Percentiles rank a stretch among this genome's conserved stretches.
Evolutionary conservation across 2,329 filamentous ascomycete species (phyloP).

Genomic region (Verticillium alfalfae): DNA sequence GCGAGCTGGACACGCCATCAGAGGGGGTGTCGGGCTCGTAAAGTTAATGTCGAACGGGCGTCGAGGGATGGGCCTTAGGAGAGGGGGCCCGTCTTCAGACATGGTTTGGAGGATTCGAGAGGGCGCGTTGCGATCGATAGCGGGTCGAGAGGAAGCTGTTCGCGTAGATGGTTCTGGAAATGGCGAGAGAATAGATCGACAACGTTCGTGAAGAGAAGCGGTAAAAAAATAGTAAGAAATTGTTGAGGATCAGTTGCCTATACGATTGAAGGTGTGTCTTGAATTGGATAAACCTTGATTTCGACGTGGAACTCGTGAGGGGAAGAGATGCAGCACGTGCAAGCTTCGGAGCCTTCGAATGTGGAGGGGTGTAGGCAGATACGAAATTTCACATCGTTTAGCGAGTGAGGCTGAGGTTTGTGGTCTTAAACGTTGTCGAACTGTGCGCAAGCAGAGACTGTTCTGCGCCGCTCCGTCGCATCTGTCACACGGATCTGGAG

Average conservation of each 20-base stretch:
- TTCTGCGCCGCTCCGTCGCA: background rate
- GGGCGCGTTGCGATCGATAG: too few relatives aligned
- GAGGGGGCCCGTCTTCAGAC: slow-evolving; percentile 41
- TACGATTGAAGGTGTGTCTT: background rate
- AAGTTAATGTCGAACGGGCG: slow-evolving; percentile 62
- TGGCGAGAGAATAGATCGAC: background rate
- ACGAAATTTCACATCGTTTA: background rate
- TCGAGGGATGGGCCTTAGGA: slow-evolving; percentile 66
- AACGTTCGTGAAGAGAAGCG: too few relatives aligned
- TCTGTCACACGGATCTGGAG: background rate
- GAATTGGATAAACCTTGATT: background rate
- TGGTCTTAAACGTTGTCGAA: background rate
- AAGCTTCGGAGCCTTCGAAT: background rate
- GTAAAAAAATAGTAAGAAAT: too few relatives aligned
- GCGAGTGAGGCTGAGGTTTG: background rate
- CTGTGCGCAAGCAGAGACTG: background rate
- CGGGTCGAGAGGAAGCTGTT: background rate
- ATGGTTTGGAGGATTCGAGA: slow-evolving; percentile 16
- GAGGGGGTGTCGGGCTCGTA: slow-evolving; percentile 36
- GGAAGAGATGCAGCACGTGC: background rate
- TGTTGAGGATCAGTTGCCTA: background rate
- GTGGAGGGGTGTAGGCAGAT: background rate
- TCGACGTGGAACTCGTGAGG: background rate
- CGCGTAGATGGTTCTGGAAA: background rate
- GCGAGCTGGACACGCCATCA: slow-evolving; percentile 24